Conservation (phyloP, 2,329 filamentous ascomycete species). For the Alternaria arbusti region DNA sequence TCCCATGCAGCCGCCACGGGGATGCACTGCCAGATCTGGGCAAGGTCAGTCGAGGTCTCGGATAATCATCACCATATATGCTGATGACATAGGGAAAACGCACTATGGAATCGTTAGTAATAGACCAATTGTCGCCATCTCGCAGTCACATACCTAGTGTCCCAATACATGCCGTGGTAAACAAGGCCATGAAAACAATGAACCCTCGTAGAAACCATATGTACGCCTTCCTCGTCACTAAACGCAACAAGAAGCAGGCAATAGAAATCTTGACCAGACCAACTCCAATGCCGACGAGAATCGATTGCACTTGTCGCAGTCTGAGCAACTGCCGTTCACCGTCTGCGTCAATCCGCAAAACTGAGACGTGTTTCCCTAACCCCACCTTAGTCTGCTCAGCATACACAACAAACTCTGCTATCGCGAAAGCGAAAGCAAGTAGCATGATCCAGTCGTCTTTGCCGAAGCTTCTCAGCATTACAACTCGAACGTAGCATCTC, state of each 20-base stretch:
- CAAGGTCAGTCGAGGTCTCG: slow-evolving; percentile 48
- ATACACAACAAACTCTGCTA: slow-evolving; percentile 35
- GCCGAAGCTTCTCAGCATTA: slow-evolving; percentile 57
- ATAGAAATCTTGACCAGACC: slow-evolving; percentile 59
- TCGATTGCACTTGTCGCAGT: slow-evolving; percentile 53
- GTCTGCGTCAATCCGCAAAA: slow-evolving; percentile 37
- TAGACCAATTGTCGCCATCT: neutral
- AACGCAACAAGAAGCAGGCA: slow-evolving; percentile 54
- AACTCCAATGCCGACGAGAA: slow-evolving; percentile 56
- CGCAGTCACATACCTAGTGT: neutral
- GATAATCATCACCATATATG: slow-evolving; percentile 29
- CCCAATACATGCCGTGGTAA: neutral
- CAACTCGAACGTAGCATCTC: slow-evolving; percentile 55
- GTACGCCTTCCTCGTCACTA: slow-evolving; percentile 46
- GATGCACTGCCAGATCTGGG: slow-evolving; percentile 55
- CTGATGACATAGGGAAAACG: neutral
- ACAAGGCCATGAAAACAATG: neutral
- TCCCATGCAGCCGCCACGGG: slow-evolving; percentile 57
- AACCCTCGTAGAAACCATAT: slow-evolving; percentile 44
- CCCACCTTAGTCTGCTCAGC: slow-evolving; percentile 54
- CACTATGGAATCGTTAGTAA: neutral
- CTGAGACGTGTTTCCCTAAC: slow-evolving; percentile 55
- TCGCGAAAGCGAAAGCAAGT: slow-evolving; percentile 36
- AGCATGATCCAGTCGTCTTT: slow-evolving; percentile 59
- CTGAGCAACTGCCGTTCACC: slow-evolving; percentile 49